Evolutionary conservation across 768 basidiomycete genomes (phyloP).

Genomic region (Megacollybia marginata): DNA sequence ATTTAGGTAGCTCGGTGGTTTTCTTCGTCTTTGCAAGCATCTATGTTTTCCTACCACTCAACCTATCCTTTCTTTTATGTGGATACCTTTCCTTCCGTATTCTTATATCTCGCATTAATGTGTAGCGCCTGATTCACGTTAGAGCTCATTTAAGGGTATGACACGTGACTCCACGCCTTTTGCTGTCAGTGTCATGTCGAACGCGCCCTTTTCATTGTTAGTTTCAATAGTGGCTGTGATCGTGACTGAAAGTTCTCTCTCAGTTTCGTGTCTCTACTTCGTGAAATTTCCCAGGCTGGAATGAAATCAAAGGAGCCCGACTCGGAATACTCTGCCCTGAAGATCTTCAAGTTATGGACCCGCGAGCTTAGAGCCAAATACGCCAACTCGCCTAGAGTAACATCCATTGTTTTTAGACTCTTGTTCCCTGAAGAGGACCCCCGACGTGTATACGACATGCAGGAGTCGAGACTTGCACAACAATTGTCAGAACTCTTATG

Average conservation of each 20-base stretch:
- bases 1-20: too few species aligned
- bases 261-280: neutral
- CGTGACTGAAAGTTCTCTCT: neutral
- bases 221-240: too few species aligned
- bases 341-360: neutral
- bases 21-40: too few species aligned
- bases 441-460: constrained; percentile 62
- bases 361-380: neutral
- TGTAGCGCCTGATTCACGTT: too few species aligned
- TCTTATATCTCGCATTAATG: too few species aligned
- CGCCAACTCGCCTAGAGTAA: constrained; percentile 28
- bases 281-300: neutral
- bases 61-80: too few species aligned
- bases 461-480: constrained; percentile 53
- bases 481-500: constrained; percentile 45
- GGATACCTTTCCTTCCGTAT: too few species aligned
- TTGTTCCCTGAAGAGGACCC: constrained; percentile 83
- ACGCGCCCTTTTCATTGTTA: too few species aligned
- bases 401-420: constrained; percentile 57
- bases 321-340: neutral
- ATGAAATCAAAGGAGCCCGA: neutral
- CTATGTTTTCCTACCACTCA: too few species aligned
- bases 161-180: too few species aligned
- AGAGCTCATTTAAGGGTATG: too few species aligned
- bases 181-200: too few species aligned